Percentiles rank a stretch among this genome's conserved stretches.
Evolutionary conservation across 805 yeast species (phyloP).

Genomic region (Teunomyces atbi): DNA sequence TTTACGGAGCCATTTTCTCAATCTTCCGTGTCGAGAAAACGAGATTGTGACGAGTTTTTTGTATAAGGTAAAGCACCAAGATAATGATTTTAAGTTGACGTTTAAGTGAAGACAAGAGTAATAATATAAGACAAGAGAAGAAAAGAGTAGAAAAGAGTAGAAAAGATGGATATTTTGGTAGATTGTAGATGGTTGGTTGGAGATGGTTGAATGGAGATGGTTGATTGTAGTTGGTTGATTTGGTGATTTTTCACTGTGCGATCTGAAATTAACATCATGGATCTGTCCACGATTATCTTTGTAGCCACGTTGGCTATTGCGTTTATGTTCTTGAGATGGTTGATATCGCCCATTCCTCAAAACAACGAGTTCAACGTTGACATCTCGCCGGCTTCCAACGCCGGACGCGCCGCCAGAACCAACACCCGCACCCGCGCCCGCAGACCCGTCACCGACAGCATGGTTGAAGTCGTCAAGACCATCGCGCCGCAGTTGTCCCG

Average conservation of each 20-base stretch:
- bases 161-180: no score
- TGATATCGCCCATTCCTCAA: constrained; percentile 57
- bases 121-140: neutral
- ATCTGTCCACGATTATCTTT: constrained; percentile 53
- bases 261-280: constrained; percentile 36
- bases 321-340: constrained; percentile 63
- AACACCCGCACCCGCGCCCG: constrained; percentile 10
- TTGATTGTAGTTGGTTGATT: no score
- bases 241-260: no score
- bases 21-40: constrained; percentile 63
- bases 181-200: no score
- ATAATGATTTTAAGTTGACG: constrained; percentile 39
- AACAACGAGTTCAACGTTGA: constrained; percentile 15
- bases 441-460: constrained; percentile 58
- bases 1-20: constrained; percentile 67
- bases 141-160: no score
- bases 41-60: constrained; percentile 87
- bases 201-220: no score
- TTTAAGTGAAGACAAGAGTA: constrained; percentile 25
- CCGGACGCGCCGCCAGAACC: constrained; percentile 10
- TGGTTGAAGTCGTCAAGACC: constrained; percentile 84
- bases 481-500: constrained; percentile 71
- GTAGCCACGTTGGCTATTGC: constrained; percentile 49
- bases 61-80: constrained; percentile 77
- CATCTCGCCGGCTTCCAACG: neutral